Conservation (phyloP, 805 yeast species). For the Ogataea kodamae region DNA sequence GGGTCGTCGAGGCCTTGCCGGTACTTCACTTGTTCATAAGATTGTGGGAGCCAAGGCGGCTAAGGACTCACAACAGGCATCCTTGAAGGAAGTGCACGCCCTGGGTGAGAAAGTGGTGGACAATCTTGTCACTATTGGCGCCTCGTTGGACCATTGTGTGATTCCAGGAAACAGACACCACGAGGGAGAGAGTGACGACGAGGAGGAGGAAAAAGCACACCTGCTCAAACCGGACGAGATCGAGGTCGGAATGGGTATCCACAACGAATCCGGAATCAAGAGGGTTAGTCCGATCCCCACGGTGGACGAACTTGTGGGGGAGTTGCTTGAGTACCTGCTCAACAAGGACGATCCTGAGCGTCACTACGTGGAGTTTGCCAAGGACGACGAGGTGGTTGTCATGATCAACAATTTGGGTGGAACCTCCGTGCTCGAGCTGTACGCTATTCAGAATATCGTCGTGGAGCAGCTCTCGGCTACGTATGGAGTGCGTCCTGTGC, state of each 20-base stretch:
- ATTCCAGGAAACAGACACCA: slow-evolving; percentile 74
- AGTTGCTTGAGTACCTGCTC: slow-evolving; percentile 59
- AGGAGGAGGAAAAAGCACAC: slow-evolving; percentile 36
- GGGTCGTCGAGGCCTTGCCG: slow-evolving; percentile 93
- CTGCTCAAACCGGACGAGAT: slow-evolving; percentile 58
- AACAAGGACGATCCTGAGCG: slow-evolving; percentile 70
- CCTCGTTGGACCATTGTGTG: slow-evolving; percentile 83
- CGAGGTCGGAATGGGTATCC: slow-evolving; percentile 95
- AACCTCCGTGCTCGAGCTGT: slow-evolving; percentile 73
- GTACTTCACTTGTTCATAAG: slow-evolving; percentile 84
- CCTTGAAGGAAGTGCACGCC: slow-evolving; percentile 50
- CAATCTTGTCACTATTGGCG: slow-evolving; percentile 80
- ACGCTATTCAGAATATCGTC: slow-evolving; percentile 65
- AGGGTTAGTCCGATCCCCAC: slow-evolving; percentile 65
- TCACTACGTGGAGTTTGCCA: slow-evolving; percentile 67
- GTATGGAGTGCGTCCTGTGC: slow-evolving; percentile 58
- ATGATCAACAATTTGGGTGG: slow-evolving; percentile 89
- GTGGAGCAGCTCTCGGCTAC: slow-evolving; percentile 46
- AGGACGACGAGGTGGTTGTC: slow-evolving; percentile 59
- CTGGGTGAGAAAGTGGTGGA: slow-evolving; percentile 60
- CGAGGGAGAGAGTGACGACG: slow-evolving; percentile 37
- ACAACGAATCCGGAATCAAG: slow-evolving; percentile 86
- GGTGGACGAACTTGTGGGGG: slow-evolving; percentile 54
- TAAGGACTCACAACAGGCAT: slow-evolving; percentile 29
- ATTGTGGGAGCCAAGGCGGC: slow-evolving; percentile 64